Percentiles rank a stretch among this genome's conserved stretches.
Conservation (phyloP, 2,329 filamentous ascomycete genomes). For the Colletotrichum kahawae region DNA sequence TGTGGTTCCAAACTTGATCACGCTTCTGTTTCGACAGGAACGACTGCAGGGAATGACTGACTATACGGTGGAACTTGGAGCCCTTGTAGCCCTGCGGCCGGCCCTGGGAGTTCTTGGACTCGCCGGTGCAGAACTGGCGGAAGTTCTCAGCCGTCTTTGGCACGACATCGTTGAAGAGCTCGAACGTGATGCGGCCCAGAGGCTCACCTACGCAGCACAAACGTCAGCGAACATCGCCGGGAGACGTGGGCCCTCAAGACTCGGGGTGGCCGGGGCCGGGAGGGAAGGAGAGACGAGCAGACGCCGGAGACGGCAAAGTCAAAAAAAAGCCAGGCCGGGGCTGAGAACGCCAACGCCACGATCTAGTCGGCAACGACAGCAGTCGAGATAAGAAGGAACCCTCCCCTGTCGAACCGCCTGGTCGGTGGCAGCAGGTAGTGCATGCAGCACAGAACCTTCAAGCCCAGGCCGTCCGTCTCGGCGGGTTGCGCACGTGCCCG, state of each 20-base stretch:
- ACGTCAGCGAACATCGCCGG: background rate
- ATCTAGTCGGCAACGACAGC: background rate
- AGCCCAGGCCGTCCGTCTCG: background rate
- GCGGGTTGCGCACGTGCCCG: background rate
- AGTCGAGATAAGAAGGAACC: background rate
- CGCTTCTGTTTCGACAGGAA: background rate
- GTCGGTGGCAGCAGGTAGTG: background rate
- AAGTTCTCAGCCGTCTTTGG: constrained; percentile 96
- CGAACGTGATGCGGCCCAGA: constrained; percentile 85
- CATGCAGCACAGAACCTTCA: background rate
- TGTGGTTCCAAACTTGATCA: background rate
- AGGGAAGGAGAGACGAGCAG: background rate
- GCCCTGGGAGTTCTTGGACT: constrained; percentile 79
- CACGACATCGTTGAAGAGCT: constrained; percentile 84
- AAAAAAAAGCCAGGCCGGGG: background rate
- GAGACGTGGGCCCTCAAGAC: background rate
- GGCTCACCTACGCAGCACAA: constrained; percentile 69
- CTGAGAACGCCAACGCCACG: background rate
- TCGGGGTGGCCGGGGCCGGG: background rate
- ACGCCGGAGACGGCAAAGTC: background rate
- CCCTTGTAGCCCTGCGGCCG: constrained; percentile 93
- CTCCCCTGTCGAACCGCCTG: background rate
- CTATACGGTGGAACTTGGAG: constrained; percentile 91
- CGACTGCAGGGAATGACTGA: constrained; percentile 46
- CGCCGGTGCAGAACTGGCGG: constrained; percentile 94